Percentiles rank a stretch among this genome's conserved stretches.
Conservation (phyloP, 2,329 filamentous ascomycete species). For the Exophiala oligosperma region DNA sequence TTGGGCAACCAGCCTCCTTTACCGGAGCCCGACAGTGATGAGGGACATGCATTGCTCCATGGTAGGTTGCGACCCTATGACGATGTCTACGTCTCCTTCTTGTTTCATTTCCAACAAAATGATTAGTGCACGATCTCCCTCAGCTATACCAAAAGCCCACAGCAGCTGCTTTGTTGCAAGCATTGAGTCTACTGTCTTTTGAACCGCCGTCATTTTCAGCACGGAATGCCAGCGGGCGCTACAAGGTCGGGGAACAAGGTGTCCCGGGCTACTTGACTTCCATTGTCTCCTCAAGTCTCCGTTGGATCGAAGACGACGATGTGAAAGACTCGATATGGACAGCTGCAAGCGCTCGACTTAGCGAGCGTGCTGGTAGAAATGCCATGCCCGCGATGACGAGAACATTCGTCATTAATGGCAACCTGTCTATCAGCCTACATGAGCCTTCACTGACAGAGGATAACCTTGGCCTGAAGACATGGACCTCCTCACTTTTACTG, state of each 20-base stretch:
- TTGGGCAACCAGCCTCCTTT: neutral
- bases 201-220: conserved; percentile 55
- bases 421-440: conserved; percentile 69
- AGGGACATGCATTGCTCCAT: conserved; percentile 11
- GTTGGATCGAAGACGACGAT: conserved; percentile 48
- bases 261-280: conserved; percentile 48
- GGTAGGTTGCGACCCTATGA: conserved; percentile 15
- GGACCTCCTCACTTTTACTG: conserved; percentile 87
- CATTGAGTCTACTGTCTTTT: conserved; percentile 66
- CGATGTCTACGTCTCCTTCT: neutral
- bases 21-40: neutral
- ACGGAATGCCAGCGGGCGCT: conserved; percentile 31
- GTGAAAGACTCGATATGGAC: conserved; percentile 61
- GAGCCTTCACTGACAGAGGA: conserved; percentile 89
- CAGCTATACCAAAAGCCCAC: conserved; percentile 77
- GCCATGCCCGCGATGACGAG: conserved; percentile 66
- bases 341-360: conserved; percentile 73
- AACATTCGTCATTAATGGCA: conserved; percentile 55
- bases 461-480: conserved; percentile 89
- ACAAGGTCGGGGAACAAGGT: conserved; percentile 40
- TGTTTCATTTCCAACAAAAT: conserved; percentile 13
- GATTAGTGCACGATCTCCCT: conserved; percentile 68
- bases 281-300: conserved; percentile 46
- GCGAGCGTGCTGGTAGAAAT: conserved; percentile 79
- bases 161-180: conserved; percentile 61